Conservation (phyloP, 139 green algal genomes). For the Chlamydomonas sphaeroides region DNA sequence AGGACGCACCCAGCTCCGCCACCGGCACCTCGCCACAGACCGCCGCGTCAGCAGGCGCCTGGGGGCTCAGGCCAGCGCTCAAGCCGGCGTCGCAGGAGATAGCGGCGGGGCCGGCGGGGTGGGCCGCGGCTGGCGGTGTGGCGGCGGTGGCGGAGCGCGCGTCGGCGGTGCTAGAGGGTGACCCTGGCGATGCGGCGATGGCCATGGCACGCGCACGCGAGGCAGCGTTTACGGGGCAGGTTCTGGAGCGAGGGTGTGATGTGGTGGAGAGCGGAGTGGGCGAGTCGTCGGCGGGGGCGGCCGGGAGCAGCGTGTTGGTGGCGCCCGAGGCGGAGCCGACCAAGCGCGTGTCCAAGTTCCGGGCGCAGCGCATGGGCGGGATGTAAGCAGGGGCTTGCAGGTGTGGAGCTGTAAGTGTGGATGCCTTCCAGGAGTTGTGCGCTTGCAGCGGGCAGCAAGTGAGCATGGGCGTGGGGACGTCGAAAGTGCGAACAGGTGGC, state of each 20-base stretch:
- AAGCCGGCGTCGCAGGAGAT: no score
- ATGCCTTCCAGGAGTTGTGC: no score
- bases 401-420: no score
- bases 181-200: constrained; percentile 24
- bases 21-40: no score
- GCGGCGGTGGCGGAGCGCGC: not conserved
- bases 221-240: constrained; percentile 13
- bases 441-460: no score
- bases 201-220: constrained; percentile 30
- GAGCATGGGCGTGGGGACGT: no score
- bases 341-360: constrained; percentile 48
- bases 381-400: no score
- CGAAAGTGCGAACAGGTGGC: no score
- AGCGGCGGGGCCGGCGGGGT: not conserved
- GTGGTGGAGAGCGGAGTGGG: not conserved
- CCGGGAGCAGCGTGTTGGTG: not conserved
- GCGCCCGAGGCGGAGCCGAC: not conserved
- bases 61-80: no score
- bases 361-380: constrained; percentile 45
- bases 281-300: not conserved
- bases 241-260: not conserved
- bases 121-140: not conserved
- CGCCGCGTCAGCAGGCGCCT: no score
- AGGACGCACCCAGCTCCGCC: no score
- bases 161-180: no score